Conservation (phyloP, 257 asterid genomes). For the Orobanche coerulescens region DNA sequence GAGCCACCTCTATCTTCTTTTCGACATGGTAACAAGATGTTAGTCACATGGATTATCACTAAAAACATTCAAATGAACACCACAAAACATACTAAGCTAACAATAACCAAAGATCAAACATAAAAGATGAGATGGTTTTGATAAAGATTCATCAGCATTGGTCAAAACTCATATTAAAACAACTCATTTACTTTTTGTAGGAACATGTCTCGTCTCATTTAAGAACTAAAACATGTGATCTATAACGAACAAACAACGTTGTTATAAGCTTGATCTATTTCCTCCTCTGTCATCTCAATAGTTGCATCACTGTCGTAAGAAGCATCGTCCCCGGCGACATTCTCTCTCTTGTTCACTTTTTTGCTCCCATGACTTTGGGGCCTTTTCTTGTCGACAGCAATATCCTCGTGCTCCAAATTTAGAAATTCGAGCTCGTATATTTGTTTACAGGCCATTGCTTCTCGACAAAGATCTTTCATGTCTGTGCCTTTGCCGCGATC, state of each 20-base stretch:
- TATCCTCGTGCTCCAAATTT: conserved; percentile 33
- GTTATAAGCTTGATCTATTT: conserved; percentile 62
- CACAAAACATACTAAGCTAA: no score
- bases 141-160: neutral
- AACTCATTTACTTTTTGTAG: neutral
- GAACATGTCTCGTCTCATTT: neutral
- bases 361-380: conserved; percentile 20
- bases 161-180: neutral
- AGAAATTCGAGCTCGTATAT: conserved; percentile 68
- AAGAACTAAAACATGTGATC: neutral
- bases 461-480: conserved; percentile 54
- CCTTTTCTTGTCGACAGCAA: conserved; percentile 22
- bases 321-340: conserved; percentile 20
- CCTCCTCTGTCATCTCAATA: conserved; percentile 94
- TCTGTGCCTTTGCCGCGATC: conserved; percentile 17
- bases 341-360: conserved; percentile 20
- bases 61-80: no score
- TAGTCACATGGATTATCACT: no score
- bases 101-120: neutral
- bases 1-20: no score
- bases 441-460: conserved; percentile 56
- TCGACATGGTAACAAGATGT: no score
- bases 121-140: neutral
- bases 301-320: conserved; percentile 74
- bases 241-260: conserved; percentile 34